Evolutionary conservation across 805 yeast species (phyloP).

Genomic region (Myxozyma vanderwaltii): DNA sequence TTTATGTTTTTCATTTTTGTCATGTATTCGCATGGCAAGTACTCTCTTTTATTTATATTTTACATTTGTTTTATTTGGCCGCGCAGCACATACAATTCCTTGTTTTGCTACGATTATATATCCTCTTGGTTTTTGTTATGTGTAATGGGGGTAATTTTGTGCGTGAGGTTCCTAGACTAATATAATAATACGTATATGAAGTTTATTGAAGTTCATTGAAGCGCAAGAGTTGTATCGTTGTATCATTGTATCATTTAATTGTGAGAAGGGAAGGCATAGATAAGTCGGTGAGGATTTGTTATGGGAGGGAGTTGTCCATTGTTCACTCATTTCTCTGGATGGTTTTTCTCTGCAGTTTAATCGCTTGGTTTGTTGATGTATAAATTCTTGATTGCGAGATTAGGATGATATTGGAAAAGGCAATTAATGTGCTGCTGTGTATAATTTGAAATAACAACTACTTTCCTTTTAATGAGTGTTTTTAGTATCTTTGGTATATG

Average conservation of each 20-base stretch:
- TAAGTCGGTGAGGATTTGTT: neutral
- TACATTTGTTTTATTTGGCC: neutral
- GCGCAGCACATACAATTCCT: constrained; percentile 1
- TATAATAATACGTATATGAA: neutral
- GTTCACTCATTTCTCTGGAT: too few species aligned
- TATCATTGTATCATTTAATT: neutral
- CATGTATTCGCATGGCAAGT: neutral
- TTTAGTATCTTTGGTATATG: too few species aligned
- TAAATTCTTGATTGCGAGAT: too few species aligned
- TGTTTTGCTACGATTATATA: neutral
- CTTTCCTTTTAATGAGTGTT: too few species aligned
- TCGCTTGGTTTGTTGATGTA: too few species aligned
- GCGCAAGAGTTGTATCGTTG: neutral
- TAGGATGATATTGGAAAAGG: too few species aligned
- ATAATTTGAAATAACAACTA: too few species aligned
- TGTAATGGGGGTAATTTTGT: neutral
- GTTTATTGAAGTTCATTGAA: neutral
- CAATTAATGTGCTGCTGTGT: too few species aligned
- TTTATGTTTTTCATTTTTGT: neutral
- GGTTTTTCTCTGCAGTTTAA: too few species aligned
- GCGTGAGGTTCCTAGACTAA: constrained; percentile 3
- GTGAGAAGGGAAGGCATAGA: neutral
- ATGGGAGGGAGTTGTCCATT: neutral
- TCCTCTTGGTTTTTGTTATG: constrained; percentile 2
- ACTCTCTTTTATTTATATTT: neutral